A percentile compares a stretch with the other conserved stretches of the same genome.
Evolutionary conservation across 75 land plant species (phyloP).

Genomic region (Pseudotsuga menziesii): DNA sequence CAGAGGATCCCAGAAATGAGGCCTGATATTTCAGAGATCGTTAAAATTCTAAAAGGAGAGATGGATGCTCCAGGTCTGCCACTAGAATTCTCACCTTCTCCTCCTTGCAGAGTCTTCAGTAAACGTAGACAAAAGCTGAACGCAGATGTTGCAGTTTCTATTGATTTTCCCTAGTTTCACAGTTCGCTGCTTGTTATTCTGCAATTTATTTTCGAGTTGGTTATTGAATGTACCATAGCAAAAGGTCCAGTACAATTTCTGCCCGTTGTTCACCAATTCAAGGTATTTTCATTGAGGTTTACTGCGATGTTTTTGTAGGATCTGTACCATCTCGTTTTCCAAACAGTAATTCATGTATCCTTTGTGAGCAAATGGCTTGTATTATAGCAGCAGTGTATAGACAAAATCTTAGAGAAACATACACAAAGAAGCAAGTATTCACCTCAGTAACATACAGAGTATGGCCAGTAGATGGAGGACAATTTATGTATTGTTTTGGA

Average conservation of each 20-base stretch:
- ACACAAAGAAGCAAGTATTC: too few species aligned
- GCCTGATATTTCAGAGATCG: constrained; percentile 65
- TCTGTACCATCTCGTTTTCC: not conserved
- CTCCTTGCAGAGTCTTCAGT: constrained; percentile 39
- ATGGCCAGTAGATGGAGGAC: too few species aligned
- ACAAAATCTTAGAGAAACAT: not conserved
- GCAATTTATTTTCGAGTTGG: not conserved
- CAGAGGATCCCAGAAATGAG: constrained; percentile 77
- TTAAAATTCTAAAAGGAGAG: constrained; percentile 77
- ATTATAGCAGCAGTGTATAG: not conserved
- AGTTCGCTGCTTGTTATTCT: constrained; percentile 1
- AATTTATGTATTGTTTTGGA: too few species aligned
- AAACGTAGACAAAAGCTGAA: constrained; percentile 37
- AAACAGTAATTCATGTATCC: not conserved
- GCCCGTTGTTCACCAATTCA: not conserved
- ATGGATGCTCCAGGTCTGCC: constrained; percentile 62
- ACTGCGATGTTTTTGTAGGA: not conserved
- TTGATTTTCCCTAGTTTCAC: constrained; percentile 9
- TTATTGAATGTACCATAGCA: constrained; percentile 10
- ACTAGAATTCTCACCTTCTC: constrained; percentile 78
- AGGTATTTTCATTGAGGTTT: constrained; percentile 10
- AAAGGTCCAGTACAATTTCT: not conserved
- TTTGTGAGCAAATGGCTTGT: constrained; percentile 1
- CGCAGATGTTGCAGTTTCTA: constrained; percentile 15
- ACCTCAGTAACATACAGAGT: too few species aligned